phyloP scores from a whole-genome alignment of 805 yeast species.

The Lachancea cidri region DNA sequence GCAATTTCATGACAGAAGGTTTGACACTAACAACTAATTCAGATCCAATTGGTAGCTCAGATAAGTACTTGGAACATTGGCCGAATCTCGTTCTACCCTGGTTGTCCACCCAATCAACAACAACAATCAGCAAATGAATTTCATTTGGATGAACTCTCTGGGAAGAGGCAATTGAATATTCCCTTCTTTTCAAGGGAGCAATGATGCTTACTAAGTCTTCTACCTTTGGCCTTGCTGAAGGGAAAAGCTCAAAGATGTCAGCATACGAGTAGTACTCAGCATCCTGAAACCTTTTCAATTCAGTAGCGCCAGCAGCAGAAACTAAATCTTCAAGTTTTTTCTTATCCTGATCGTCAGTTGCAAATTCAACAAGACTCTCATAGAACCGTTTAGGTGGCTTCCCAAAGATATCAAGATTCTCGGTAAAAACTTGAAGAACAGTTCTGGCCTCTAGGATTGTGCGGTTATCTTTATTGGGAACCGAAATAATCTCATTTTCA shows the following conservation, averaged over 20 bases:
- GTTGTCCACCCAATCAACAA: conserved; percentile 90
- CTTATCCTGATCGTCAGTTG: conserved; percentile 64
- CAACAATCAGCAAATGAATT: conserved; percentile 86
- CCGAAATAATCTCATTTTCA: conserved; percentile 61
- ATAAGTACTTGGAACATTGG: conserved; percentile 87
- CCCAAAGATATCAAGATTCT: conserved; percentile 83
- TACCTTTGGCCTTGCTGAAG: conserved; percentile 73
- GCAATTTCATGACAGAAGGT: conserved; percentile 95
- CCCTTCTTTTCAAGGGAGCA: conserved; percentile 91
- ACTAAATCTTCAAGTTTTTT: conserved; percentile 57
- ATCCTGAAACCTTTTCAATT: conserved; percentile 79
- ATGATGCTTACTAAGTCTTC: conserved; percentile 66
- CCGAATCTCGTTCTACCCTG: conserved; percentile 85
- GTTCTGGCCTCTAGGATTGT: conserved; percentile 66
- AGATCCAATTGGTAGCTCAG: conserved; percentile 72
- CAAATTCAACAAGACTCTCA: conserved; percentile 71
- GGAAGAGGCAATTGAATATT: conserved; percentile 95
- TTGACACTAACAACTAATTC: conserved; percentile 92
- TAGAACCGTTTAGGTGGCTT: conserved; percentile 94
- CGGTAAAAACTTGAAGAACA: conserved; percentile 71
- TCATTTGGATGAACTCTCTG: conserved; percentile 89
- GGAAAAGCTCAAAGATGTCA: conserved; percentile 74
- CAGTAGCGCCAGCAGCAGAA: conserved; percentile 76
- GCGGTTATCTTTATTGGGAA: conserved; percentile 62
- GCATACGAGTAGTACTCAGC: conserved; percentile 75